Percentiles rank a stretch among this genome's conserved stretches.
phyloP scores from a whole-genome alignment of 805 yeast species.

The Sungouiella blattae region DNA sequence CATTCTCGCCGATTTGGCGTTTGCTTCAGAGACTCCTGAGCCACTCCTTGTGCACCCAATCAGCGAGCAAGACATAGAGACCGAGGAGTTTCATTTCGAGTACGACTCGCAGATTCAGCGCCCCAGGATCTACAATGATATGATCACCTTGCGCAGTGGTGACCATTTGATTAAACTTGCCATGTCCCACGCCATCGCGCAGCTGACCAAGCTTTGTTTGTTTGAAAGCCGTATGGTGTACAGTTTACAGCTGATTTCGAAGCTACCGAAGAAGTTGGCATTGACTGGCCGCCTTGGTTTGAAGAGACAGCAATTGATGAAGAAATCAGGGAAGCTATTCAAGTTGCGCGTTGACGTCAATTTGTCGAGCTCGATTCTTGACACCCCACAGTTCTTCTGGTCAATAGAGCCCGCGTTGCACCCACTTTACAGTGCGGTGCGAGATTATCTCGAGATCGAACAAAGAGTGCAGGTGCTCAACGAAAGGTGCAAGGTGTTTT shows the following conservation, averaged over 20 bases:
- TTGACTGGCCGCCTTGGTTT: conserved; percentile 84
- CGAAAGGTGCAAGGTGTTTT: conserved; percentile 88
- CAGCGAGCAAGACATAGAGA: conserved; percentile 86
- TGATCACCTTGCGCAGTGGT: conserved; percentile 85
- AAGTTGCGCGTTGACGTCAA: conserved; percentile 92
- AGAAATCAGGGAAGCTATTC: conserved; percentile 86
- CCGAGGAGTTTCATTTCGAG: conserved; percentile 80
- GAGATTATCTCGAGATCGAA: conserved; percentile 92
- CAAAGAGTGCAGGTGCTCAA: conserved; percentile 91
- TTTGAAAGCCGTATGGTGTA: conserved; percentile 91
- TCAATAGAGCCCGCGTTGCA: conserved; percentile 90
- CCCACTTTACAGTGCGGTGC: conserved; percentile 82
- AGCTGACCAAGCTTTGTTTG: conserved; percentile 84
- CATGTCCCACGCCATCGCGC: conserved; percentile 95
- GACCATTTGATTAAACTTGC: conserved; percentile 91
- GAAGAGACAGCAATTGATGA: conserved; percentile 77
- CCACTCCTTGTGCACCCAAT: conserved; percentile 66
- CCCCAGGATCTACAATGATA: conserved; percentile 85
- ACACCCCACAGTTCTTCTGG: conserved; percentile 97
- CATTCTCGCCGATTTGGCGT: conserved; percentile 85
- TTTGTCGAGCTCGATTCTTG: conserved; percentile 82
- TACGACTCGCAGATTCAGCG: conserved; percentile 60
- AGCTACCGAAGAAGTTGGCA: conserved; percentile 85
- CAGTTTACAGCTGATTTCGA: conserved; percentile 78
- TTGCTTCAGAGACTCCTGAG: conserved; percentile 47